phyloP scores from a whole-genome alignment of 352 stramenopile species.

The Pythium phragmitis region DNA sequence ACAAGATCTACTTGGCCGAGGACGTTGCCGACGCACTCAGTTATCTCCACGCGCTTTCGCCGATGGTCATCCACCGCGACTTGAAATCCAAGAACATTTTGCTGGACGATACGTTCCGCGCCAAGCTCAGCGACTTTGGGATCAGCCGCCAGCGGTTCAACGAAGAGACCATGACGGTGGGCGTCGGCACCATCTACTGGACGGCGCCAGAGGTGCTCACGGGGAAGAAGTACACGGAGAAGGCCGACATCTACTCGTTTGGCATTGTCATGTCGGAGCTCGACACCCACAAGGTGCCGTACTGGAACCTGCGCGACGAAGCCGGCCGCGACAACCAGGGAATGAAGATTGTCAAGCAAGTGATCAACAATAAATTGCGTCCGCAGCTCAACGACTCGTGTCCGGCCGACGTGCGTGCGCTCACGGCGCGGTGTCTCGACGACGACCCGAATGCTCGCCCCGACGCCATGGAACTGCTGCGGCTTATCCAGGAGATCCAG shows the following conservation, averaged over 20 bases:
- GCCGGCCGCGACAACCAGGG: conserved; percentile 71
- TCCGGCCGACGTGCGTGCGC: conserved; percentile 52
- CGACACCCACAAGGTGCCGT: conserved; percentile 76
- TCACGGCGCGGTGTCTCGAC: conserved; percentile 67
- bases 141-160: conserved; percentile 76
- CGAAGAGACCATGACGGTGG: conserved; percentile 81
- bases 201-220: conserved; percentile 80
- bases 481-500: conserved; percentile 44
- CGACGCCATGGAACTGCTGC: conserved; percentile 63
- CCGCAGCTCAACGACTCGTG: conserved; percentile 57
- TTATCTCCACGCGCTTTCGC: conserved; percentile 71
- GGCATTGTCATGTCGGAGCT: conserved; percentile 81
- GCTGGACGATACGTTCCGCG: conserved; percentile 54
- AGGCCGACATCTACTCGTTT: conserved; percentile 85
- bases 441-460: conserved; percentile 65
- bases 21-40: conserved; percentile 69
- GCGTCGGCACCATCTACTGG: conserved; percentile 84
- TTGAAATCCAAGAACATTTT: conserved; percentile 79
- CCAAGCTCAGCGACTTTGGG: conserved; percentile 77
- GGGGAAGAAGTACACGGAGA: conserved; percentile 84
- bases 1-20: conserved; percentile 74
- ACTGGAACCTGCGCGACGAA: conserved; percentile 75
- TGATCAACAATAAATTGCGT: conserved; percentile 68
- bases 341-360: conserved; percentile 86
- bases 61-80: conserved; percentile 71